Evolutionary conservation across 2,329 filamentous ascomycete genomes (phyloP).

Genomic region (Calonectria henricotiae): DNA sequence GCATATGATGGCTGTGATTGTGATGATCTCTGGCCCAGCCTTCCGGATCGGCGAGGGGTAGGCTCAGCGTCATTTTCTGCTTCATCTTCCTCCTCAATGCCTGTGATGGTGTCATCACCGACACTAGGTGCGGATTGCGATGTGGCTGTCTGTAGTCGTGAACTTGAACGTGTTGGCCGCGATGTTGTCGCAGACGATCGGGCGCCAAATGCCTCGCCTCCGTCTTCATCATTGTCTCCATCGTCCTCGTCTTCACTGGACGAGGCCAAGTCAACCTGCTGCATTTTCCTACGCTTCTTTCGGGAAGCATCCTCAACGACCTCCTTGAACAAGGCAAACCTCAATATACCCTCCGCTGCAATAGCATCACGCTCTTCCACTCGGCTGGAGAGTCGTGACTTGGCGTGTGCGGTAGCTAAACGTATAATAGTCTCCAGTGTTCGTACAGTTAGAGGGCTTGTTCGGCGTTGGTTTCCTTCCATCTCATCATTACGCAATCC

Average conservation of each 20-base stretch:
- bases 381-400: conserved; percentile 87
- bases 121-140: conserved; percentile 44
- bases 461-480: conserved; percentile 93
- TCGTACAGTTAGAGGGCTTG: conserved; percentile 95
- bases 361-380: conserved; percentile 93
- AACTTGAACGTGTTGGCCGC: conserved; percentile 54
- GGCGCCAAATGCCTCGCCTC: conserved; percentile 72
- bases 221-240: conserved; percentile 69
- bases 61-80: conserved; percentile 46
- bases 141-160: conserved; percentile 47
- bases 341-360: conserved; percentile 89
- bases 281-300: conserved; percentile 85
- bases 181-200: conserved; percentile 48
- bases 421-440: conserved; percentile 98
- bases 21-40: conserved; percentile 59
- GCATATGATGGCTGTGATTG: conserved; percentile 77
- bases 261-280: conserved; percentile 71
- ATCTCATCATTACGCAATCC: conserved; percentile 96
- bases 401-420: conserved; percentile 95
- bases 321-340: conserved; percentile 98
- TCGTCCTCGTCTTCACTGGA: conserved; percentile 74
- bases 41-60: conserved; percentile 63
- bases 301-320: conserved; percentile 85
- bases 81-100: conserved; percentile 62
- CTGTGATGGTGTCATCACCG: conserved; percentile 48